These are phyloP conservation scores for Xylariaceae sp. DNA, from an alignment of 2,329 filamentous ascomycete genomes.

Conservation along the genomic window DNA sequence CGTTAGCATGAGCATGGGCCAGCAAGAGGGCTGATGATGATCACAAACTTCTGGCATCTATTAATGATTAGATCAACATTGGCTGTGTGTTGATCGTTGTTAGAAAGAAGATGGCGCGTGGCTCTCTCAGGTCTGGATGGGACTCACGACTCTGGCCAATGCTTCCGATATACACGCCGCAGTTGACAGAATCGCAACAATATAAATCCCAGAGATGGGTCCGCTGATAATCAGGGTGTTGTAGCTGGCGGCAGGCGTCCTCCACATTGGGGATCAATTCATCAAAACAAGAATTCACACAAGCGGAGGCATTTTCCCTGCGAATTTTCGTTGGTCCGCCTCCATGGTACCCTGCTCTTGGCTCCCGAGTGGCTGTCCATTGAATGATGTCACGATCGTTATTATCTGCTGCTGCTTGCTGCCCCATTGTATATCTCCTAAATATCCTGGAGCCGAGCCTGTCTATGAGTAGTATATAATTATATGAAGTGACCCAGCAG, in stretches of 20 bases:
- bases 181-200: conserved; percentile 47
- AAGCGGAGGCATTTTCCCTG: conserved; percentile 20
- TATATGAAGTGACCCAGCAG: conserved; percentile 16
- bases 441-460: background rate
- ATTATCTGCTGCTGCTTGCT: conserved; percentile 3
- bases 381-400: background rate
- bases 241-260: conserved; percentile 25
- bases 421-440: conserved; percentile 16
- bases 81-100: conserved; percentile 33
- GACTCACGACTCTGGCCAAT: conserved; percentile 43
- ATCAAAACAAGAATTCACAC: conserved; percentile 24
- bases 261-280: conserved; percentile 22
- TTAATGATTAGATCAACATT: conserved; percentile 49
- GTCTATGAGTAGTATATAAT: conserved; percentile 22
- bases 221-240: conserved; percentile 20
- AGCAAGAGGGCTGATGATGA: background rate
- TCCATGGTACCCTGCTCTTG: conserved; percentile 2
- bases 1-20: conserved; percentile 12
- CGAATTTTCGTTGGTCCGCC: conserved; percentile 16
- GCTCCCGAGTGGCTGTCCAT: conserved; percentile 1
- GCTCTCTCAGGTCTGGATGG: background rate
- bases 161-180: conserved; percentile 40
- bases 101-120: conserved; percentile 2
- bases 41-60: conserved; percentile 44
- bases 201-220: conserved; percentile 43